phyloP scores from a whole-genome alignment of 2,329 filamentous ascomycete genomes.

The Arthrobotrys pseudoclavata region DNA sequence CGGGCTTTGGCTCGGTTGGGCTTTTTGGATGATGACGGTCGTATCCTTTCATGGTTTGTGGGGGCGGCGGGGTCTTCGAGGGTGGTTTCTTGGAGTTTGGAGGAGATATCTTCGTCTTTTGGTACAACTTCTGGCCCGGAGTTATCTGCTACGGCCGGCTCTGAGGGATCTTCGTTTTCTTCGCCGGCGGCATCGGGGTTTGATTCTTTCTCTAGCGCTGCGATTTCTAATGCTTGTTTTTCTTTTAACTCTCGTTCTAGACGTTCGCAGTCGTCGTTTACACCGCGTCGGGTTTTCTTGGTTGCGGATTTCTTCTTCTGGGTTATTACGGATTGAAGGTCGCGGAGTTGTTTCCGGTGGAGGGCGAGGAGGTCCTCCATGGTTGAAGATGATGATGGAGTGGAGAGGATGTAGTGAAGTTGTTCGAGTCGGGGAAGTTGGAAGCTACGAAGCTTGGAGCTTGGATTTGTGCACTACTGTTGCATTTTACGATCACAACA shows the following conservation, averaged over 20 bases:
- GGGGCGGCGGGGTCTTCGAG: slow-evolving; percentile 54
- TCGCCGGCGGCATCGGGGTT: slow-evolving; percentile 19
- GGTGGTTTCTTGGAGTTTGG: slow-evolving; percentile 57
- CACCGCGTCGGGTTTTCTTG: slow-evolving; percentile 83
- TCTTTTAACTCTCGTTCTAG: slow-evolving; percentile 77
- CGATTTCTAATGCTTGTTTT: slow-evolving; percentile 75
- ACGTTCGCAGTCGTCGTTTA: slow-evolving; percentile 81
- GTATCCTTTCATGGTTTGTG: slow-evolving; percentile 57
- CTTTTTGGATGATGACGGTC: slow-evolving; percentile 72
- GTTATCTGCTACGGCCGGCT: slow-evolving; percentile 4
- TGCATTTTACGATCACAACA: slow-evolving; percentile 46
- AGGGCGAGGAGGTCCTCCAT: slow-evolving; percentile 83
- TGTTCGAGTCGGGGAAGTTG: background rate
- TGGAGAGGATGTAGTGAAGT: background rate
- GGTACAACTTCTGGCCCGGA: background rate
- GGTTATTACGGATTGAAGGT: slow-evolving; percentile 86
- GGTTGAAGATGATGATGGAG: background rate
- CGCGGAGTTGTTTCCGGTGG: slow-evolving; percentile 89
- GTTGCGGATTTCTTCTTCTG: slow-evolving; percentile 97
- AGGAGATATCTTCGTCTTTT: slow-evolving; percentile 59
- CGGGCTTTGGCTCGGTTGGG: slow-evolving; percentile 92
- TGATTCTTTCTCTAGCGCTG: slow-evolving; percentile 65
- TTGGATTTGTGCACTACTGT: slow-evolving; percentile 15
- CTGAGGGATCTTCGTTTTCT: slow-evolving; percentile 38
- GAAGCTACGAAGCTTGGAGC: slow-evolving; percentile 25